phyloP scores from a whole-genome alignment of 2,329 filamentous ascomycete species.

The Colletotrichum noveboracense region DNA sequence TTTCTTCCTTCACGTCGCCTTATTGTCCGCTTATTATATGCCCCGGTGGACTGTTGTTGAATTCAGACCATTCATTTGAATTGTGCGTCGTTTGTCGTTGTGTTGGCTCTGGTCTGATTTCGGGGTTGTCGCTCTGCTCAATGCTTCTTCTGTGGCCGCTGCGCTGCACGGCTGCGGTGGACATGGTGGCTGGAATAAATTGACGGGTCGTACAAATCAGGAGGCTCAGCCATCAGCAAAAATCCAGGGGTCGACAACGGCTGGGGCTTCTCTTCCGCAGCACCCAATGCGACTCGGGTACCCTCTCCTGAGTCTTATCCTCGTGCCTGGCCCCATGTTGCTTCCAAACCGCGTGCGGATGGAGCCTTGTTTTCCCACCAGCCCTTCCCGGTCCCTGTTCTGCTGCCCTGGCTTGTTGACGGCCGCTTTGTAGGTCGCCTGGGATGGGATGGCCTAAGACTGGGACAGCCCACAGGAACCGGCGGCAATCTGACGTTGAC shows the following conservation, averaged over 20 bases:
- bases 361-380: constrained; percentile 11
- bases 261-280: background rate
- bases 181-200: background rate
- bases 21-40: background rate
- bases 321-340: constrained; percentile 12
- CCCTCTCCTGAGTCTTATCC: constrained; percentile 15
- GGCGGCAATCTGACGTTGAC: constrained; percentile 19
- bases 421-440: background rate
- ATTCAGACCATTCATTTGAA: background rate
- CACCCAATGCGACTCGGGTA: constrained; percentile 9
- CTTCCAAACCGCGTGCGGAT: constrained; percentile 18
- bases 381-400: background rate
- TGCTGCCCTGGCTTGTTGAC: background rate
- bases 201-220: constrained; percentile 4
- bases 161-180: constrained; percentile 7
- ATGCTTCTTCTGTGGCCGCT: background rate
- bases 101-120: background rate
- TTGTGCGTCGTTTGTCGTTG: background rate
- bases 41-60: background rate
- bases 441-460: background rate
- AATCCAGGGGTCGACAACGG: background rate
- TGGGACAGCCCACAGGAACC: constrained; percentile 10
- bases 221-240: background rate
- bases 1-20: background rate
- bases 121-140: background rate